These are phyloP conservation scores for Cercospora canescens DNA, from an alignment of 2,329 filamentous ascomycete species.

Conservation along the genomic window DNA sequence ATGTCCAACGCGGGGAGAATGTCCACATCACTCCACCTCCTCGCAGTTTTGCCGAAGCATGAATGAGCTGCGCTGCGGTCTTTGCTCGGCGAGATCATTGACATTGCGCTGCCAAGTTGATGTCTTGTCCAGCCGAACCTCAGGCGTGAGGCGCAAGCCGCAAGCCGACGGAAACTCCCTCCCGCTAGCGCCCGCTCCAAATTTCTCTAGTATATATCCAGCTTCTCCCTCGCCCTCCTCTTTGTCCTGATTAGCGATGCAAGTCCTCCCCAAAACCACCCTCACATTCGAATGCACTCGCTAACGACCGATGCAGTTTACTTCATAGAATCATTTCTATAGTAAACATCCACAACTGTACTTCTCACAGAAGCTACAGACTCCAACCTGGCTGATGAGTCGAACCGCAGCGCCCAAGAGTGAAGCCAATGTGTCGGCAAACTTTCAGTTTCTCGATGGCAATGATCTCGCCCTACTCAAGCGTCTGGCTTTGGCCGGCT, in stretches of 20 bases:
- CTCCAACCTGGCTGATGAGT: constrained; percentile 39
- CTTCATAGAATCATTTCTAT: constrained; percentile 89
- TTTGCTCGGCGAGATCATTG: constrained; percentile 1
- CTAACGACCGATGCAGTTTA: constrained; percentile 16
- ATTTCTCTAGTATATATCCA: neutral
- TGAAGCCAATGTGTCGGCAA: constrained; percentile 34
- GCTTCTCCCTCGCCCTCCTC: constrained; percentile 1
- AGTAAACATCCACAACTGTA: constrained; percentile 92
- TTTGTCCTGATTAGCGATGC: constrained; percentile 9
- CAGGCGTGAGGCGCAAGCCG: neutral
- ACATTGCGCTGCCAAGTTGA: neutral
- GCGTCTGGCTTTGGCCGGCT: constrained; percentile 37
- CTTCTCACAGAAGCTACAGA: constrained; percentile 80
- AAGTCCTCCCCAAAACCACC: constrained; percentile 6
- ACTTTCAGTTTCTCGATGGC: constrained; percentile 30
- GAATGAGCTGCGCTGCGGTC: neutral
- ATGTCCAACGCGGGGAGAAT: neutral
- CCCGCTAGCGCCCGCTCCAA: neutral
- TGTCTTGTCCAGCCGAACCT: neutral
- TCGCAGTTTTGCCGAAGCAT: constrained; percentile 5
- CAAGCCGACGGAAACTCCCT: neutral
- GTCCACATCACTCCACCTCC: neutral
- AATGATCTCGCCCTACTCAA: constrained; percentile 37
- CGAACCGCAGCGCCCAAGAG: constrained; percentile 37
- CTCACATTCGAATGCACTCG: constrained; percentile 5